Base-by-base conservation (phyloP, 2,329 filamentous ascomycete genomes). In the Botrytis hyacinthi region DNA sequence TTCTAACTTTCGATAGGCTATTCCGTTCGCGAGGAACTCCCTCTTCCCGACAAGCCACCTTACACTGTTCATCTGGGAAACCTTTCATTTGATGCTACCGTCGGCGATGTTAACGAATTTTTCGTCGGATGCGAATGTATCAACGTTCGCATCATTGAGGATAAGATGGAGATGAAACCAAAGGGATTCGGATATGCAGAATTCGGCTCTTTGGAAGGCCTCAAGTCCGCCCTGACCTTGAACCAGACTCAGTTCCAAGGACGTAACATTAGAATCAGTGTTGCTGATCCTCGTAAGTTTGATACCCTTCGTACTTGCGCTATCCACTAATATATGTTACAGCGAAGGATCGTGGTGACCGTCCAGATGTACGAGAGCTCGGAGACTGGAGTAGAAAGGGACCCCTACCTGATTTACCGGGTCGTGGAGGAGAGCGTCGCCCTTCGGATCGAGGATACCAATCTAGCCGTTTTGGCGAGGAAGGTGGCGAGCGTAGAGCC, bases 141-240 rank as follows among this genome's bases (percentile, higher is more conserved):
- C 77, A 98, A 90, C 82, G 94, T 99, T 77, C 93, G 96, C 80
- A 94, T 99, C 80, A 97, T 99, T 76, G 95, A 98, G 85, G 97
- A 99, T 84, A 96, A 95, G 81, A 88, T 97, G 82, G 92, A 96
- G 81, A 90, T 92, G 83, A 94, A 95, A 81, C 96, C 96, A 77
- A 99, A 99, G 87, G 96, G 96, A 67, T 99, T 99, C 80, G 96
- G 95, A 75, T 99, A 99, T 82, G 95, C 97, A 77, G 96, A 99
- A 83, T 99, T 99, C 80, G 90, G 87, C 77, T 91, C 90, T 70
- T 85, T 96, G 62, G 95, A 98, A 68, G 95, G 95, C 74, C 86
- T 99, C 80, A 97, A 97, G 86, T 92, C 94, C 84, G 96, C 96
- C 73, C 88, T 99, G 76, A 89, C 90, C 74, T 88, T 96, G 76